Conservation (phyloP, 805 yeast species). For the Candida dendrica region DNA sequence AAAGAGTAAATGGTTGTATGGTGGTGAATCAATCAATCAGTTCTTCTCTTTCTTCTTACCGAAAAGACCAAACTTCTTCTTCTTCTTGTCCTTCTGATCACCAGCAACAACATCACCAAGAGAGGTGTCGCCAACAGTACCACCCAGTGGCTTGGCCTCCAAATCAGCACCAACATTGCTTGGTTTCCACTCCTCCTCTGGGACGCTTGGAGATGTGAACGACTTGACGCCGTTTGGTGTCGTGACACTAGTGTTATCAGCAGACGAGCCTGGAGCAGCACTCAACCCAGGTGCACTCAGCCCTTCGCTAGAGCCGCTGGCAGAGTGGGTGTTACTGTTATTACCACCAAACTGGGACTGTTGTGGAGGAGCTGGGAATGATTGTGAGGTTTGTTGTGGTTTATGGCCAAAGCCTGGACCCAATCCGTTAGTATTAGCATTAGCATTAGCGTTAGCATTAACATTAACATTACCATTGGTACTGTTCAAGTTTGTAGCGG, state of each 20-base stretch:
- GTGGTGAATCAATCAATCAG: background rate
- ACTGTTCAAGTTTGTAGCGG: background rate
- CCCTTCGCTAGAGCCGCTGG: background rate
- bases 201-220: background rate
- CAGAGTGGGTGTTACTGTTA: background rate
- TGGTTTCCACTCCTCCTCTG: conserved; percentile 1
- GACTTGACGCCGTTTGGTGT: background rate
- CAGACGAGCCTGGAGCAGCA: background rate
- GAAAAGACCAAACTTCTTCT: conserved; percentile 15
- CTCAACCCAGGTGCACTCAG: background rate
- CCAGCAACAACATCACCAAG: background rate
- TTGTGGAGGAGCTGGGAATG: background rate
- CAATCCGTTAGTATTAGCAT: background rate
- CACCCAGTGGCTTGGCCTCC: conserved; percentile 2
- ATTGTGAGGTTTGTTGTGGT: background rate
- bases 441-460: background rate
- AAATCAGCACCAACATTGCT: background rate
- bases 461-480: background rate
- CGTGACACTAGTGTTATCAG: background rate
- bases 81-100: conserved; percentile 4
- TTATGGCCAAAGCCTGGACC: background rate
- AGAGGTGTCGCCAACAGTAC: background rate
- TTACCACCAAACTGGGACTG: background rate
- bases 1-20: no score
- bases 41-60: conserved; percentile 5